Evolutionary conservation across 208 protist genomes (phyloP), one percentile per base, ranked within the genome.

Genomic region (Leishmania arabica): DNA sequence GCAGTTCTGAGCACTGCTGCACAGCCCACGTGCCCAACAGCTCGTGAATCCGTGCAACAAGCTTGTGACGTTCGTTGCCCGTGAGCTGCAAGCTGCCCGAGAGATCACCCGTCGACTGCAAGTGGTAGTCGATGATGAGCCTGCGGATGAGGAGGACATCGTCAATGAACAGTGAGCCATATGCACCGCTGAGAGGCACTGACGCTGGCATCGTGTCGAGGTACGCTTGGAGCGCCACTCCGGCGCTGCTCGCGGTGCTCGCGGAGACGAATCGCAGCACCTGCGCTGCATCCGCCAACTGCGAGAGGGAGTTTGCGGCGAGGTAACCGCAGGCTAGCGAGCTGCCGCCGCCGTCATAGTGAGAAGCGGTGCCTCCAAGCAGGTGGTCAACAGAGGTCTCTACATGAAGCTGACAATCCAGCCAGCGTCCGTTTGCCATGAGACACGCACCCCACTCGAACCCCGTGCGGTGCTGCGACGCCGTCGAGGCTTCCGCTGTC

Each of bases 231-330:
- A 77, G 73, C 2, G 47, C 73, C 7, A 31, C 73, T n/a, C 37
- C 13, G 31, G 73, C 45, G 9, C 9, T 77, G 53, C 51, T 19
- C 31, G 15, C 37, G 3, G 31, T 13, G 49, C 31, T 45, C 15
- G 49, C 66, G 34, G 31, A 58, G 17, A 65, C 73, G 53, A 15
- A 34, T n/a, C 73, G 73, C 27, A 77, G 47, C 34, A 64, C 51
- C 19, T 60, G 73, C 21, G 73, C 73, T 3, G 73, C 73, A 31
- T 77, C 54, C 37, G 73, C 73, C 51, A 77, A 60, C 73, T 77
- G 73, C 31, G 53, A 54, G n/a, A 77, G 37, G 21, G 73, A 27
- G 37, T 64, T 77, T 9, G 73, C 45, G 53, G 73, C 51, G 53
- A 77, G 51, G 73, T 64, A 62, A 3, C 73, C 3, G 34, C 34